phyloP scores from a whole-genome alignment of 2,329 filamentous ascomycete species.

The Amauroascus verrucosus region DNA sequence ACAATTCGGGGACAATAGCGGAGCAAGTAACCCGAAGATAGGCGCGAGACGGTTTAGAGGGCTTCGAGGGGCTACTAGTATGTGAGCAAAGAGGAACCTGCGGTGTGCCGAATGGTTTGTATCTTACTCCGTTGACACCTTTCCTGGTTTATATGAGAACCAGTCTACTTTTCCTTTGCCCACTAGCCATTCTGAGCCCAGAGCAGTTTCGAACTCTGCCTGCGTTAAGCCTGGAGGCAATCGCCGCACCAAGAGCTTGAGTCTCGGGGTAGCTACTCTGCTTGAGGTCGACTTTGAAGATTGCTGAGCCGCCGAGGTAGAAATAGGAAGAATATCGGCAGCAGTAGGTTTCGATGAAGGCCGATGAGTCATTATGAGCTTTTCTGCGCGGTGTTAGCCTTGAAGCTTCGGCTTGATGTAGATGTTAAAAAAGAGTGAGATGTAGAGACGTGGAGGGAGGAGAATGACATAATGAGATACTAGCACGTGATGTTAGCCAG shows the following conservation, averaged over 20 bases:
- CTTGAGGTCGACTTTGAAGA: slow-evolving; percentile 13
- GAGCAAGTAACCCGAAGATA: slow-evolving; percentile 73
- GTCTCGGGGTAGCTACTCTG: slow-evolving; percentile 47
- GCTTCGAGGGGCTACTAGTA: slow-evolving; percentile 60
- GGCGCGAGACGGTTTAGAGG: slow-evolving; percentile 66
- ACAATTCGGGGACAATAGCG: slow-evolving; percentile 56
- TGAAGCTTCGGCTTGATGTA: no score
- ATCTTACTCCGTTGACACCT: slow-evolving; percentile 72
- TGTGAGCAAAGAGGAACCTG: neutral
- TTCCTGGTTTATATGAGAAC: slow-evolving; percentile 61
- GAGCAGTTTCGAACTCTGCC: slow-evolving; percentile 58
- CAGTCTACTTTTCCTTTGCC: slow-evolving; percentile 80
- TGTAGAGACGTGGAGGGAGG: no score
- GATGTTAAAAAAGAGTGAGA: no score
- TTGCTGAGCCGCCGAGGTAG: slow-evolving; percentile 37
- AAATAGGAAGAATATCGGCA: slow-evolving; percentile 39
- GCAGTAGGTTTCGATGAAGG: neutral
- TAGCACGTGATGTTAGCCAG: no score
- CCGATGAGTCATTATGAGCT: neutral
- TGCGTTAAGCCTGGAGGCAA: slow-evolving; percentile 78
- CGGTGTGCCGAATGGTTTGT: neutral
- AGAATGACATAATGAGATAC: no score
- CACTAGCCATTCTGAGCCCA: slow-evolving; percentile 72
- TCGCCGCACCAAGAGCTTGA: slow-evolving; percentile 76
- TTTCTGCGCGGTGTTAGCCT: no score